Conservation (phyloP, 352 stramenopile species). For the Phytophthora pisi region DNA sequence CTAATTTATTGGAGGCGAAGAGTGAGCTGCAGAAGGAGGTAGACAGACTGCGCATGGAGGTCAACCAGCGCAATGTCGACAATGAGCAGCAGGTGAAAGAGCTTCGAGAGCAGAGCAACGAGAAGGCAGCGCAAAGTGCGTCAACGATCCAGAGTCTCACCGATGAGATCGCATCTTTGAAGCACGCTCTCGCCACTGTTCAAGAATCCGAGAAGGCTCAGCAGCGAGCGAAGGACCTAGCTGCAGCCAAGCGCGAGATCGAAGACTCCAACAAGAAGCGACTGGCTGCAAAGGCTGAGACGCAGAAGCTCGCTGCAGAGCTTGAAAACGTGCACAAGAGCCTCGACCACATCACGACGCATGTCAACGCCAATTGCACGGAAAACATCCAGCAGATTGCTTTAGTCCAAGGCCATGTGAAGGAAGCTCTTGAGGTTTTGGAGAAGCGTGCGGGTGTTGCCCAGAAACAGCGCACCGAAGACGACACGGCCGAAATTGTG, state of each 20-base stretch:
- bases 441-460: conserved; percentile 56
- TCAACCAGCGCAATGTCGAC: conserved; percentile 79
- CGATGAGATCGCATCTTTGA: conserved; percentile 66
- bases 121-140: conserved; percentile 50
- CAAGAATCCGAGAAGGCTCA: conserved; percentile 78
- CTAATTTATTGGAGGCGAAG: conserved; percentile 49
- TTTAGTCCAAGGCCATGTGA: conserved; percentile 66
- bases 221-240: conserved; percentile 70
- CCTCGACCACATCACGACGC: conserved; percentile 56
- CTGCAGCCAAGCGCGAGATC: conserved; percentile 69
- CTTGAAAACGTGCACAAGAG: conserved; percentile 75
- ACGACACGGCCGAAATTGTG: conserved; percentile 54
- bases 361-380: conserved; percentile 59
- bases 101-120: conserved; percentile 61
- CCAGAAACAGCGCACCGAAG: conserved; percentile 29
- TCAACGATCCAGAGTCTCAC: conserved; percentile 54
- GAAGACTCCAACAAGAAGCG: conserved; percentile 86
- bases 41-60: conserved; percentile 73
- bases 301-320: conserved; percentile 77
- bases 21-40: conserved; percentile 67
- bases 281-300: conserved; percentile 80
- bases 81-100: conserved; percentile 70
- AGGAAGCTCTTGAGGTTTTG: conserved; percentile 69
- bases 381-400: conserved; percentile 65
- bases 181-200: conserved; percentile 59